Conservation (phyloP, 768 basidiomycete species). For the Hirschioporus abietinus region DNA sequence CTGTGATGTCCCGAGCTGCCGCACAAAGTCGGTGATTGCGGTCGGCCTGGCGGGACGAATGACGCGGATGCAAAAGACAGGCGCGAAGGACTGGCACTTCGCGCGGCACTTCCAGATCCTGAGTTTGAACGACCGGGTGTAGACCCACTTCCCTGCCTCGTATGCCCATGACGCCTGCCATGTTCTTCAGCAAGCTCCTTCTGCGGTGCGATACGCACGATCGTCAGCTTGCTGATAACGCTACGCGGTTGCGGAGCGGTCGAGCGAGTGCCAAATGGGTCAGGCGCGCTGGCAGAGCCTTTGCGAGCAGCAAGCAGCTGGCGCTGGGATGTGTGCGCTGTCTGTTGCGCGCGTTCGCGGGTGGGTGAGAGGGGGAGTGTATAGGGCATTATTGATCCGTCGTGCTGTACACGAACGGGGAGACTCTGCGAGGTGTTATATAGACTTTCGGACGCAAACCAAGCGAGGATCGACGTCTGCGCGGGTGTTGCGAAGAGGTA, state of each 20-base stretch:
- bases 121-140: background rate
- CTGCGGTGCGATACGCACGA: slow-evolving; percentile 53
- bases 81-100: background rate
- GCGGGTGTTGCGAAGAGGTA: background rate
- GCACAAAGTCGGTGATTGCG: slow-evolving; percentile 20
- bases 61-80: slow-evolving; percentile 30
- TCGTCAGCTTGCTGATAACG: slow-evolving; percentile 52
- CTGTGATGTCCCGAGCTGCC: slow-evolving; percentile 12
- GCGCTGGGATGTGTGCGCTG: background rate
- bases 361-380: background rate
- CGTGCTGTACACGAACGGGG: background rate
- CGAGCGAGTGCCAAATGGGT: slow-evolving; percentile 58
- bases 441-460: background rate
- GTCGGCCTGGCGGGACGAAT: slow-evolving; percentile 23
- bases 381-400: background rate
- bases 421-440: background rate
- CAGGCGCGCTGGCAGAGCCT: slow-evolving; percentile 62
- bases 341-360: background rate
- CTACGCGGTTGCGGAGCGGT: slow-evolving; percentile 28
- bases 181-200: background rate
- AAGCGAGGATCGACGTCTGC: background rate
- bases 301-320: slow-evolving; percentile 49
- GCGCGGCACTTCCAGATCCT: background rate
- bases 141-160: background rate
- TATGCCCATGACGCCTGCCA: background rate